Evolutionary conservation across 2,329 filamentous ascomycete species (phyloP).

Genomic region (Nothopassalora personata): DNA sequence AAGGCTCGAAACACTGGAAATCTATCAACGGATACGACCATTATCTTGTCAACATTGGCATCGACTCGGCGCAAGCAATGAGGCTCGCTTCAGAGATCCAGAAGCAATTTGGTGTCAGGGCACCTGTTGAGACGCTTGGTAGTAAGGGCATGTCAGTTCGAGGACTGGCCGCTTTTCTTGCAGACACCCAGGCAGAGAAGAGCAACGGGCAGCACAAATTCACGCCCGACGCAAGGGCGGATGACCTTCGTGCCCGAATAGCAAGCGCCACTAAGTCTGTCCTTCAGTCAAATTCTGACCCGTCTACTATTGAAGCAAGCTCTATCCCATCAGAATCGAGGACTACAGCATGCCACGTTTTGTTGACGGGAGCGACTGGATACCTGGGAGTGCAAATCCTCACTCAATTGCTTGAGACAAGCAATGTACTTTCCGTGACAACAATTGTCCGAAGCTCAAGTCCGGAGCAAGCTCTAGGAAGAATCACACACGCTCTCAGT

Average conservation of each 20-base stretch:
- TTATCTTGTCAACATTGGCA: constrained; percentile 2
- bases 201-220: not conserved
- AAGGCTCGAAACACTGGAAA: not conserved
- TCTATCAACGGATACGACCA: constrained; percentile 3
- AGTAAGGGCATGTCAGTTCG: not conserved
- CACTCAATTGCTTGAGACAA: not conserved
- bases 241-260: not conserved
- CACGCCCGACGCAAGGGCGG: not conserved
- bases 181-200: not conserved
- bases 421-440: not conserved
- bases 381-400: not conserved
- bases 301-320: not conserved
- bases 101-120: not conserved
- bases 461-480: not conserved
- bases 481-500: not conserved
- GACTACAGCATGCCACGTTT: not conserved
- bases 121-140: not conserved
- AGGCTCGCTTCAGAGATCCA: constrained; percentile 1
- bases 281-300: too few species aligned
- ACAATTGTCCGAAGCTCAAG: not conserved
- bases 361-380: not conserved
- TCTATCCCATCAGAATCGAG: not conserved
- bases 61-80: constrained; percentile 5
- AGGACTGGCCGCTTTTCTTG: not conserved
- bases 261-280: not conserved